phyloP scores from a whole-genome alignment of 2,329 filamentous ascomycete species.

The Pseudodiploospora longispora region DNA sequence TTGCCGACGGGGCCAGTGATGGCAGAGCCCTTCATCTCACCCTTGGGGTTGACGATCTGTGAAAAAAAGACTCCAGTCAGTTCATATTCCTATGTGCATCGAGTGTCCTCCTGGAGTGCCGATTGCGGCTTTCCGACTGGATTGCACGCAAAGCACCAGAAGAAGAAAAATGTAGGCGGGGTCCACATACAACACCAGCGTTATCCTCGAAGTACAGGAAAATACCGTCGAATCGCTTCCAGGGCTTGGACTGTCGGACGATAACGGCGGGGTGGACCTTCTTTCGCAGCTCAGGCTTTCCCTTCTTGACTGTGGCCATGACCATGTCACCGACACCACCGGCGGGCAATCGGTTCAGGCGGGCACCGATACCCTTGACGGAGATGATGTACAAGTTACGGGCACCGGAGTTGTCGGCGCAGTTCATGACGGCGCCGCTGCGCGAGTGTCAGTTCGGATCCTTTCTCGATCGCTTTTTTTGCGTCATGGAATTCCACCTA shows the following conservation, averaged over 20 bases:
- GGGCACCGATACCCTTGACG: constrained; percentile 96
- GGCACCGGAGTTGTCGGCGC: constrained; percentile 98
- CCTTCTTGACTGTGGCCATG: constrained; percentile 99
- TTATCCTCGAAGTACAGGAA: constrained; percentile 99
- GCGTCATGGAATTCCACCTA: constrained; percentile 45
- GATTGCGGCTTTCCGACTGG: too few relatives aligned
- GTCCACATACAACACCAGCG: constrained; percentile 81
- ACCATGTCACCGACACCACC: constrained; percentile 99
- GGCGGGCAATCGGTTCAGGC: constrained; percentile 93
- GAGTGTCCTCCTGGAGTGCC: background rate
- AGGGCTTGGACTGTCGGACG: constrained; percentile 97
- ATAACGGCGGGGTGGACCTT: constrained; percentile 99
- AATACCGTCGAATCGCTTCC: constrained; percentile 96
- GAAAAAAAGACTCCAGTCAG: constrained; percentile 25
- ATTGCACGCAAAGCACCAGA: background rate
- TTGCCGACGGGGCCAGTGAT: constrained; percentile 99
- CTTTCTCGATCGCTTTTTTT: background rate
- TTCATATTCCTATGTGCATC: constrained; percentile 1
- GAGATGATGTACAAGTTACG: constrained; percentile 99
- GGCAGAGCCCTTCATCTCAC: constrained; percentile 99
- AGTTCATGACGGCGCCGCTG: constrained; percentile 99
- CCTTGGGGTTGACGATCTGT: constrained; percentile 99
- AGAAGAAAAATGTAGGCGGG: background rate
- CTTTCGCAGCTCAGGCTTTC: constrained; percentile 99
- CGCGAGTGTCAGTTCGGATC: constrained; percentile 14